phyloP scores from a whole-genome alignment of 805 yeast species.

The Clavispora phyllophila region DNA sequence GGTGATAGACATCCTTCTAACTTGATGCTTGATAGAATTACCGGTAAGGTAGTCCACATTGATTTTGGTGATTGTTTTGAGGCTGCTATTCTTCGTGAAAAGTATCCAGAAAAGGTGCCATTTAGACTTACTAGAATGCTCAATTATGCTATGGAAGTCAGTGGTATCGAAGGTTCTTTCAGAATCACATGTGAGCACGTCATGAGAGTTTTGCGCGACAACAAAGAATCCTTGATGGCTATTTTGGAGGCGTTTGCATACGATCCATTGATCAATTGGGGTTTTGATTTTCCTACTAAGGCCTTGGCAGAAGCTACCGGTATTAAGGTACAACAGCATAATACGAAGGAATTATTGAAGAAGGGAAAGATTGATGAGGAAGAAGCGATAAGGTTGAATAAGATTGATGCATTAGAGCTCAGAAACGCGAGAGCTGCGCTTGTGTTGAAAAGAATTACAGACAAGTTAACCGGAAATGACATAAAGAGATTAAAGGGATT shows the following conservation, averaged over 20 bases:
- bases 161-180: slow-evolving; percentile 97
- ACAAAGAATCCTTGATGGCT: slow-evolving; percentile 96
- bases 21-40: slow-evolving; percentile 86
- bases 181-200: slow-evolving; percentile 96
- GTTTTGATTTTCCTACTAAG: slow-evolving; percentile 85
- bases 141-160: slow-evolving; percentile 97
- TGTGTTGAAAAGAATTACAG: slow-evolving; percentile 84
- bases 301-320: slow-evolving; percentile 73
- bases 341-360: slow-evolving; percentile 65
- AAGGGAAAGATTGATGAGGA: slow-evolving; percentile 72
- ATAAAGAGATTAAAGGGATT: slow-evolving; percentile 67
- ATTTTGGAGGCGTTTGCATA: slow-evolving; percentile 96
- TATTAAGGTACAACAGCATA: slow-evolving; percentile 58
- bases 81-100: slow-evolving; percentile 93
- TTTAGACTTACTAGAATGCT: slow-evolving; percentile 95
- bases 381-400: slow-evolving; percentile 66
- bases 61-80: slow-evolving; percentile 99
- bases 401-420: slow-evolving; percentile 65
- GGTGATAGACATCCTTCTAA: slow-evolving; percentile 99
- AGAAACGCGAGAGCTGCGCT: slow-evolving; percentile 87
- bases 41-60: slow-evolving; percentile 95
- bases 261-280: slow-evolving; percentile 98
- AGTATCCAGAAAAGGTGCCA: slow-evolving; percentile 97
- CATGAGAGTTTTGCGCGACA: slow-evolving; percentile 88
- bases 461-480: slow-evolving; percentile 91